Evolutionary conservation across 2,329 filamentous ascomycete genomes (phyloP).

Genomic region (Ophiostoma populinum): DNA sequence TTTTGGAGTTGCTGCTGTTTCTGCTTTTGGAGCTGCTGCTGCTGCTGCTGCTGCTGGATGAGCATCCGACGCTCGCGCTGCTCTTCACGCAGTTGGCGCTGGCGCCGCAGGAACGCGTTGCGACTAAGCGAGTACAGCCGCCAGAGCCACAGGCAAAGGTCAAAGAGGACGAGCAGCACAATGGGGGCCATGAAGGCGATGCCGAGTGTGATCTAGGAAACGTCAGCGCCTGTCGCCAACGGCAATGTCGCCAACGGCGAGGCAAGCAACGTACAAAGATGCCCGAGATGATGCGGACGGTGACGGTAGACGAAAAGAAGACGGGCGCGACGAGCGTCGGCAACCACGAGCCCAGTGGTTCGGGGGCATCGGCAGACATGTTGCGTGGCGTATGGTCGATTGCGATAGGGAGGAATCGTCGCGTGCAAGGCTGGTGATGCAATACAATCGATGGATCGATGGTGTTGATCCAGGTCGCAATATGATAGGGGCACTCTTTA

Average conservation of each 20-base stretch:
- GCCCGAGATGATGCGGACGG: conserved; percentile 10
- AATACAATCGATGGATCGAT: too few species aligned
- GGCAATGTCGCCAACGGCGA: neutral
- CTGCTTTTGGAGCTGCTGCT: conserved; percentile 3
- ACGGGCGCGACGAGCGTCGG: conserved; percentile 5
- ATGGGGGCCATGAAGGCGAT: conserved; percentile 30
- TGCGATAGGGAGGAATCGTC: neutral
- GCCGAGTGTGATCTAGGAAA: conserved; percentile 27
- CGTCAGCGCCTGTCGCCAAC: too few species aligned
- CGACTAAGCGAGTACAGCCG: conserved; percentile 20
- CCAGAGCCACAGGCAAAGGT: conserved; percentile 36
- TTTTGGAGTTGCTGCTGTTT: conserved; percentile 1
- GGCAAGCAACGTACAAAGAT: conserved; percentile 9
- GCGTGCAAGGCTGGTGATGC: too few species aligned
- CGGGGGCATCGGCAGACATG: conserved; percentile 5
- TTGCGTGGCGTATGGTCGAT: neutral
- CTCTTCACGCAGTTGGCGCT: neutral
- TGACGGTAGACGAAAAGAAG: conserved; percentile 9
- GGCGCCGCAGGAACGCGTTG: neutral
- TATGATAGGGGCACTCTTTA: too few species aligned
- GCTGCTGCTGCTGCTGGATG: conserved; percentile 3
- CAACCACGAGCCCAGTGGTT: conserved; percentile 6
- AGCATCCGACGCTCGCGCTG: neutral
- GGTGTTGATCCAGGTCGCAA: too few species aligned
- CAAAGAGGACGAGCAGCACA: conserved; percentile 29